Base-by-base conservation (phyloP, 805 yeast genomes). In the Cyberlindnera suaveolens region DNA sequence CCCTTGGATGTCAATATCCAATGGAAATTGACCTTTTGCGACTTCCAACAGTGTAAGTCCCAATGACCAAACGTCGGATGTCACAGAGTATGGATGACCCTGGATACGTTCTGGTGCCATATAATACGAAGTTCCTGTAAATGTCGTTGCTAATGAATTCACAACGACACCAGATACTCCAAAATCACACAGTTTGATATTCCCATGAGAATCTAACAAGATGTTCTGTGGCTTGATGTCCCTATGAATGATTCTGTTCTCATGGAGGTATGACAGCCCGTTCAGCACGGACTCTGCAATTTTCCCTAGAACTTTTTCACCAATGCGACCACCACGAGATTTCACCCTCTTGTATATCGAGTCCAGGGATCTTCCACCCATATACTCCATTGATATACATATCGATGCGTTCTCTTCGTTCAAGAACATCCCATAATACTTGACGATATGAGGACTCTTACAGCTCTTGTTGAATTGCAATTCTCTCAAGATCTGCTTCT, bases 71-170 rank as follows among this genome's bases (percentile, higher is more conserved):
- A 93, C 91, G 61, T 93, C 99, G 55, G 95, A 82, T 4, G 96
- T 86, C 3, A 91, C 96, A 10, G 96, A 84, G 59, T 93, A 93
- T 1, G 96, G 93, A 58, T 88, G 91, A 26, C 96, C 97, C 67
- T 86, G 86, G 40, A 93, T 91, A 54, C 99, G 74, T 63, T 93
- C 99, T 0, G 99, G 99, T 0, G 99, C 98, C 99, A 93, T 93
- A 63, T 93, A 93, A 61, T 87, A 91, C 10, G 96, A 90, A 0
- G 99, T 93, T 2, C 99, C 99, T 0, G 96, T 93, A 59, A 90
- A 93, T 0, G 99, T 93, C 1, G 96, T 87, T 1, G 98, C 98
- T 38, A 93, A 69, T 0, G 96, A 88, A 62, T 93, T 85, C 29
- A 91, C 96, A 16, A 93, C 96, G 58, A 88, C 96, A 10, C 99